A percentile compares a stretch with the other conserved stretches of the same genome.
phyloP scores from a whole-genome alignment of 1,139 yeast genomes.

The Magnusiomyces suaveolens region DNA sequence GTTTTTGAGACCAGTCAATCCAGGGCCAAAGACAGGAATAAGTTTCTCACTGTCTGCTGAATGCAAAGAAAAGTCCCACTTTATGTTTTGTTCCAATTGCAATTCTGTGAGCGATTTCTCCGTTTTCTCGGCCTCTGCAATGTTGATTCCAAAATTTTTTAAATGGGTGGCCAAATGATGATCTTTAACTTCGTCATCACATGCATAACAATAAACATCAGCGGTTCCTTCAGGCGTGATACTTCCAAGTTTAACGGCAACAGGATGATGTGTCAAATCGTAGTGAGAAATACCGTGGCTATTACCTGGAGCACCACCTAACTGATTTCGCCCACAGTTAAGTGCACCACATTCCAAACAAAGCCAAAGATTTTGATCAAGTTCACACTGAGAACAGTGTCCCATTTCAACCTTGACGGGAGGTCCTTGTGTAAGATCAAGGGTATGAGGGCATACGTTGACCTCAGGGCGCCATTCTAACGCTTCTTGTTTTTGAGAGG shows the following conservation, averaged over 20 bases:
- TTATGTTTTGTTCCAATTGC: constrained; percentile 83
- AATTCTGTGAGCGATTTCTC: constrained; percentile 83
- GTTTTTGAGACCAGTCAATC: constrained; percentile 73
- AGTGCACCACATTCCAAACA: constrained; percentile 80
- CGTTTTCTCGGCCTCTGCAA: constrained; percentile 48
- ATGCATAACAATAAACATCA: constrained; percentile 79
- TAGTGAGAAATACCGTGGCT: constrained; percentile 80
- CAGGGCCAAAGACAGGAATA: constrained; percentile 56
- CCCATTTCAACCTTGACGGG: constrained; percentile 24
- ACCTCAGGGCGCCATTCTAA: constrained; percentile 90
- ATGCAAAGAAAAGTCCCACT: constrained; percentile 84
- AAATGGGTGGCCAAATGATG: constrained; percentile 47
- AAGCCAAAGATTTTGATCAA: constrained; percentile 77
- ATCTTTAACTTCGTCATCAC: constrained; percentile 82
- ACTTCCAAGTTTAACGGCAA: constrained; percentile 87
- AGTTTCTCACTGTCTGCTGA: constrained; percentile 61
- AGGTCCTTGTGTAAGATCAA: constrained; percentile 38
- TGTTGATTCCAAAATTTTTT: constrained; percentile 57
- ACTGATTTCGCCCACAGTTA: constrained; percentile 91
- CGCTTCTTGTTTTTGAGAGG: constrained; percentile 58
- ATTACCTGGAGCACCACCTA: constrained; percentile 86
- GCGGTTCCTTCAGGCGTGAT: constrained; percentile 54
- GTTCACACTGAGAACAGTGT: constrained; percentile 55
- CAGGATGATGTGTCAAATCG: constrained; percentile 49
- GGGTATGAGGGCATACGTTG: constrained; percentile 66